These are phyloP conservation scores for Acacia concinna DNA, from an alignment of 331 rosid genomes.

Conservation along the genomic window DNA sequence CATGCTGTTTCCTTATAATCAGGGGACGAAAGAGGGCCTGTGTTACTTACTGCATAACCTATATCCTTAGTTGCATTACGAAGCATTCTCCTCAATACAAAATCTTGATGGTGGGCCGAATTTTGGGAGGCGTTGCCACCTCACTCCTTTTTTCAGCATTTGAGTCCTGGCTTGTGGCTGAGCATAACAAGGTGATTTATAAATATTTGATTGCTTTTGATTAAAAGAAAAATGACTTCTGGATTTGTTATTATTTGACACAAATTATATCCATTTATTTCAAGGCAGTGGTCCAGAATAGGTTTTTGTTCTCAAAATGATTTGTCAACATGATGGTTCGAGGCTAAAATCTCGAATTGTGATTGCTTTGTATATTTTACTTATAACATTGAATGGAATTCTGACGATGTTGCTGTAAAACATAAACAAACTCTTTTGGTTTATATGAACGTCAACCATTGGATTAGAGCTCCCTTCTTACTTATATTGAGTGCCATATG, in stretches of 20 bases:
- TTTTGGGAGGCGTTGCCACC: conserved; percentile 98
- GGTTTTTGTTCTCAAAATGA: background rate
- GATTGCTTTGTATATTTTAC: background rate
- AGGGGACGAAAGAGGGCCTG: conserved; percentile 99
- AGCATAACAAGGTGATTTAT: conserved; percentile 92
- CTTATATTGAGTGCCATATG: background rate
- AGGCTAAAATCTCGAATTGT: background rate
- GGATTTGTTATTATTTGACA: conserved; percentile 5
- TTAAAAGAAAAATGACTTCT: background rate
- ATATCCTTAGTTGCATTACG: conserved; percentile 94
- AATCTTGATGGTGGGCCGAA: conserved; percentile 93
- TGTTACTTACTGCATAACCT: conserved; percentile 92
- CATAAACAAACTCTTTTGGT: background rate
- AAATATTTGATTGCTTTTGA: background rate
- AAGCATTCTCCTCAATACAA: conserved; percentile 93
- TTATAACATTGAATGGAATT: background rate
- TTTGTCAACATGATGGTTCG: background rate
- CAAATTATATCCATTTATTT: background rate
- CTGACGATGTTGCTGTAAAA: background rate
- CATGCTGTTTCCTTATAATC: conserved; percentile 27
- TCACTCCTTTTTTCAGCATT: conserved; percentile 96
- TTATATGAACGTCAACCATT: background rate
- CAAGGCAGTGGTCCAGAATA: background rate
- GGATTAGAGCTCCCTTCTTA: background rate
- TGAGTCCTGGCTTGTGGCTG: conserved; percentile 99